Percentiles rank a stretch among this genome's conserved stretches.
These are phyloP conservation scores for Penicillium crustosum DNA, from an alignment of 2,329 filamentous ascomycete species.

Conservation along the genomic window DNA sequence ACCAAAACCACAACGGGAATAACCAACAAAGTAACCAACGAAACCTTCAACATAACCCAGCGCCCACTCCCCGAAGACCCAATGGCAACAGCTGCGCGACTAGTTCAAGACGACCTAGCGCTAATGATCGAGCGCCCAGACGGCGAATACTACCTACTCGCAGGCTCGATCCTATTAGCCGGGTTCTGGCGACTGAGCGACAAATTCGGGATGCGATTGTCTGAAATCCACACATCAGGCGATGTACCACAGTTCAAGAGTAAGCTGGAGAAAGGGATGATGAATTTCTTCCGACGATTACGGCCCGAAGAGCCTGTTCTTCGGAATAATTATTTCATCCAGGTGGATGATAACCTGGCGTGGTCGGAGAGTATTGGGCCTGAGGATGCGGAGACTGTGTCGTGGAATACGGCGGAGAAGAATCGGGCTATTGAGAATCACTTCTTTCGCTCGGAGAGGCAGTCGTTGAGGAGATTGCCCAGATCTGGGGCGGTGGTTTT, in stretches of 20 bases:
- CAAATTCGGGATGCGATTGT: slow-evolving; percentile 76
- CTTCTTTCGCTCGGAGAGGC: slow-evolving; percentile 74
- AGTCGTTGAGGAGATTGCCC: slow-evolving; percentile 65
- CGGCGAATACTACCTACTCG: slow-evolving; percentile 77
- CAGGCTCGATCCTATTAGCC: slow-evolving; percentile 71
- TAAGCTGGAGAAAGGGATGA: slow-evolving; percentile 75
- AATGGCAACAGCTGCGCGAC: slow-evolving; percentile 70
- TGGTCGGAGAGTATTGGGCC: slow-evolving; percentile 75
- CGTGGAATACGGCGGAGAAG: slow-evolving; percentile 76
- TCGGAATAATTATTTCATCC: slow-evolving; percentile 84
- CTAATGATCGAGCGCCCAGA: slow-evolving; percentile 77
- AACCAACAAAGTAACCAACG: slow-evolving; percentile 68
- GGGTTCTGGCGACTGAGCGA: slow-evolving; percentile 83
- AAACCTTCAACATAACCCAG: slow-evolving; percentile 67
- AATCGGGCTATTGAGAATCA: slow-evolving; percentile 71
- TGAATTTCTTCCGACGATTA: slow-evolving; percentile 74
- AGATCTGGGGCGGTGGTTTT: slow-evolving; percentile 63
- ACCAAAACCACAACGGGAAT: slow-evolving; percentile 63
- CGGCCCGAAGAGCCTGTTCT: slow-evolving; percentile 65
- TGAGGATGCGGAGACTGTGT: slow-evolving; percentile 64
- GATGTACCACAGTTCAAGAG: slow-evolving; percentile 70
- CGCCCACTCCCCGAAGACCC: slow-evolving; percentile 71
- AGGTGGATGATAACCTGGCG: slow-evolving; percentile 73
- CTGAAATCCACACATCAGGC: slow-evolving; percentile 75
- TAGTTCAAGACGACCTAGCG: slow-evolving; percentile 79